A percentile compares a stretch with the other conserved stretches of the same genome.
phyloP scores from a whole-genome alignment of 768 basidiomycete species.

The Pleurotus tuber-regium region DNA sequence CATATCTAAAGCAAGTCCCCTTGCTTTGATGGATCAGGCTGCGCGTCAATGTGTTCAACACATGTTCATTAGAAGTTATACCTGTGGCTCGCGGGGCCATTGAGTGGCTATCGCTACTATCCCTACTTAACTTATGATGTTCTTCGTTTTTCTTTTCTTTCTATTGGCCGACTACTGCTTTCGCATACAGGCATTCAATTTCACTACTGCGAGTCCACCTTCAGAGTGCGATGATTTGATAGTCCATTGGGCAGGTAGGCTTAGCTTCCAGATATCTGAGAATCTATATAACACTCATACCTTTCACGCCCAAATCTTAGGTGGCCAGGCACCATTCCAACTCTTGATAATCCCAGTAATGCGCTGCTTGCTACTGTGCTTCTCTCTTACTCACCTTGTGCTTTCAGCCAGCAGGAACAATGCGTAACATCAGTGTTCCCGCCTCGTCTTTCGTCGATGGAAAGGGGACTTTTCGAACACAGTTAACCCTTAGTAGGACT shows the following conservation, averaged over 20 bases:
- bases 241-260: slow-evolving; percentile 61
- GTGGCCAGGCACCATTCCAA: slow-evolving; percentile 55
- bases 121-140: background rate
- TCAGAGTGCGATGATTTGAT: slow-evolving; percentile 61
- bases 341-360: slow-evolving; percentile 52
- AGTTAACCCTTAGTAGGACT: slow-evolving; percentile 38
- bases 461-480: slow-evolving; percentile 48
- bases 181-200: slow-evolving; percentile 41
- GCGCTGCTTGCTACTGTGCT: slow-evolving; percentile 12
- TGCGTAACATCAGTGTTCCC: slow-evolving; percentile 55
- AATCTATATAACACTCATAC: background rate
- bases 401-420: slow-evolving; percentile 49
- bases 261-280: too few relatives aligned
- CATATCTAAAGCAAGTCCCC: background rate
- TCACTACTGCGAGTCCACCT: slow-evolving; percentile 34
- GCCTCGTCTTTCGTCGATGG: slow-evolving; percentile 48
- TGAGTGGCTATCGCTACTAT: background rate
- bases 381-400: slow-evolving; percentile 4
- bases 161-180: background rate
- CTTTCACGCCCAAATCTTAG: slow-evolving; percentile 28
- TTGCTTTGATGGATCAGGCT: too few relatives aligned
- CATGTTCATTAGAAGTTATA: background rate
- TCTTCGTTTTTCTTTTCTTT: background rate
- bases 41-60: slow-evolving; percentile 1
- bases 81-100: background rate